A percentile compares a stretch with the other conserved stretches of the same genome.
phyloP scores from a whole-genome alignment of 805 yeast genomes.

The Candida mattraensis region DNA sequence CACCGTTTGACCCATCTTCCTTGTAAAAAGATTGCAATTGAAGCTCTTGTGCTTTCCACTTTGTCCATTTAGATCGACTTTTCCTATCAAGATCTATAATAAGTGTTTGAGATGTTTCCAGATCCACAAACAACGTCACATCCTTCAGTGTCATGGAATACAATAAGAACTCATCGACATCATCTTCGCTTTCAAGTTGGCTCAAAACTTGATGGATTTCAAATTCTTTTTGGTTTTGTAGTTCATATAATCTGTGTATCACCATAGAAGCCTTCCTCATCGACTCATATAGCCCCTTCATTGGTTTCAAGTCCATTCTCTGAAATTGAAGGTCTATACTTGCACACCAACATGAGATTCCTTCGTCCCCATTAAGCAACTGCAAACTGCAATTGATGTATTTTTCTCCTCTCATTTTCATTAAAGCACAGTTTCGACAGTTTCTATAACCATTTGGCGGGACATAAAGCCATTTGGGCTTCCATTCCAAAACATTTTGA shows the following conservation, averaged over 20 bases:
- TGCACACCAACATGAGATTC: conserved; percentile 37
- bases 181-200: conserved; percentile 34
- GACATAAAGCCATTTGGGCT: conserved; percentile 53
- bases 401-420: conserved; percentile 30
- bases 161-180: conserved; percentile 42
- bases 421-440: conserved; percentile 48
- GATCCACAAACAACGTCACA: conserved; percentile 47
- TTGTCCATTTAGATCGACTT: conserved; percentile 40
- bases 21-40: conserved; percentile 15
- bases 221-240: conserved; percentile 37
- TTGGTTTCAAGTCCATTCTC: neutral
- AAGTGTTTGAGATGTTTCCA: conserved; percentile 27
- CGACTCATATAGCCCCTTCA: conserved; percentile 5
- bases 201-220: conserved; percentile 32
- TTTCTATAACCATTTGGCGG: conserved; percentile 30
- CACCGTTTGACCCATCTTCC: conserved; percentile 3
- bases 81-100: conserved; percentile 53
- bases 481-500: conserved; percentile 39
- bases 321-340: conserved; percentile 22
- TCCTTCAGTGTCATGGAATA: conserved; percentile 54
- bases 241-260: conserved; percentile 22
- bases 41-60: conserved; percentile 40
- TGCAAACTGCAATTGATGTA: conserved; percentile 43
- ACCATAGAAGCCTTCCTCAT: conserved; percentile 11
- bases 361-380: conserved; percentile 33